Evolutionary conservation across 495 filamentous ascomycete species (phyloP).

Genomic region (Penicillium paradoxum): DNA sequence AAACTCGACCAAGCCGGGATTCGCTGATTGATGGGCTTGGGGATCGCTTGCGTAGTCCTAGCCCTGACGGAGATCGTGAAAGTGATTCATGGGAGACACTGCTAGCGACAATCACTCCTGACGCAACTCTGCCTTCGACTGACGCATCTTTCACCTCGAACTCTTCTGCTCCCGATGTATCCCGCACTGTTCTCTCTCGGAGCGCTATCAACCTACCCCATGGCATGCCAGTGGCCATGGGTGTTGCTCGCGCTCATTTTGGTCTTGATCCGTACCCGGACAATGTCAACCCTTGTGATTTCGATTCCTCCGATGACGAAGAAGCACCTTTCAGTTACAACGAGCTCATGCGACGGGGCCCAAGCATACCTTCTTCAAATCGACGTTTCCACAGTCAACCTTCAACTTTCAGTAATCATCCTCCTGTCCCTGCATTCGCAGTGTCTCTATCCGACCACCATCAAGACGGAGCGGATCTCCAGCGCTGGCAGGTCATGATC

Average conservation of each 20-base stretch:
- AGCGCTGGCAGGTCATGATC: constrained; percentile 63
- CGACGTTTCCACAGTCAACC: constrained; percentile 26
- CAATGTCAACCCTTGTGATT: constrained; percentile 40
- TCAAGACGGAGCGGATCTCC: constrained; percentile 44
- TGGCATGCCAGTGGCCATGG: neutral
- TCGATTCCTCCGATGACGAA: constrained; percentile 35
- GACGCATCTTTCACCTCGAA: constrained; percentile 75
- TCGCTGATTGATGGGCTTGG: constrained; percentile 65
- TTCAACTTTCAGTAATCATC: constrained; percentile 37
- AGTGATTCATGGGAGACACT: constrained; percentile 70
- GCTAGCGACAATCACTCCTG: constrained; percentile 72
- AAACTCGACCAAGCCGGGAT: constrained; percentile 18
- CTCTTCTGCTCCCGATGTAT: constrained; percentile 34
- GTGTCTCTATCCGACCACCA: constrained; percentile 27
- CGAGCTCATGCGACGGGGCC: neutral
- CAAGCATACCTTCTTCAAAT: constrained; percentile 12
- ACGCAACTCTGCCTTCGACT: constrained; percentile 71
- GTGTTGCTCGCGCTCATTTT: constrained; percentile 16
- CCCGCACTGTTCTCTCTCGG: constrained; percentile 28
- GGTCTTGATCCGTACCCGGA: constrained; percentile 40
- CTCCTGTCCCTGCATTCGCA: constrained; percentile 36
- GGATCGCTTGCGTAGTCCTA: constrained; percentile 75
- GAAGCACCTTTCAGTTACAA: constrained; percentile 15
- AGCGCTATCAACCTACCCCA: constrained; percentile 26
- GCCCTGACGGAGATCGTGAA: constrained; percentile 60